phyloP scores from a whole-genome alignment of 2,329 filamentous ascomycete species.

The Alternaria metachromatica region DNA sequence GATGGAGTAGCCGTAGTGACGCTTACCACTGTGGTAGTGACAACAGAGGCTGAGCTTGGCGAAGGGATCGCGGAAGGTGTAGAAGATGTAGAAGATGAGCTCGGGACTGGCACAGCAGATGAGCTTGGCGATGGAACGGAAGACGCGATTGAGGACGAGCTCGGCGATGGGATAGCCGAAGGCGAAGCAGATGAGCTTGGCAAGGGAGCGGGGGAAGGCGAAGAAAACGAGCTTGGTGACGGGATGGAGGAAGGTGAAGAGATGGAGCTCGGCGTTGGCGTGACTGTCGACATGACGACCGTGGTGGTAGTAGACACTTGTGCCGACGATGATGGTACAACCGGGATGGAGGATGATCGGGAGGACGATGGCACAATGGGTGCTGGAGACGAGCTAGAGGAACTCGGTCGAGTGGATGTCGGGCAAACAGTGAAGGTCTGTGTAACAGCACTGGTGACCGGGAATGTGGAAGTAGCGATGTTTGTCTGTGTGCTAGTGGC shows the following conservation, averaged over 20 bases:
- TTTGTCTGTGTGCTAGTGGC: neutral
- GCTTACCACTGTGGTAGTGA: neutral
- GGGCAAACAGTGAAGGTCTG: constrained; percentile 4
- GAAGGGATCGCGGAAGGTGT: neutral
- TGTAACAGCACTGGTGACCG: constrained; percentile 1
- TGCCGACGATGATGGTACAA: neutral
- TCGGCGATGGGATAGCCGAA: neutral
- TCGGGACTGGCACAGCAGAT: neutral
- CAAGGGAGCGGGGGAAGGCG: neutral
- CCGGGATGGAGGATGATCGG: neutral
- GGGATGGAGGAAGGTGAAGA: neutral
- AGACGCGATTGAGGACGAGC: neutral
- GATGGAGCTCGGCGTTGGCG: neutral
- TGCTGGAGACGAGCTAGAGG: neutral
- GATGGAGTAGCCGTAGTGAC: neutral
- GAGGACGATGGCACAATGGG: neutral
- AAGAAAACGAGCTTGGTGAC: neutral
- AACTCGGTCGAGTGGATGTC: neutral
- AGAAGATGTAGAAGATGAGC: neutral
- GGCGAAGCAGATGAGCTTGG: neutral
- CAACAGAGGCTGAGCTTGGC: neutral
- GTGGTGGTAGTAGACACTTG: neutral
- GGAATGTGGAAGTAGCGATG: neutral
- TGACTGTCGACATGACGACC: neutral
- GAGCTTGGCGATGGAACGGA: neutral